Conservation (phyloP, 108 stramenopile genomes). For the Fragilaria radians region DNA sequence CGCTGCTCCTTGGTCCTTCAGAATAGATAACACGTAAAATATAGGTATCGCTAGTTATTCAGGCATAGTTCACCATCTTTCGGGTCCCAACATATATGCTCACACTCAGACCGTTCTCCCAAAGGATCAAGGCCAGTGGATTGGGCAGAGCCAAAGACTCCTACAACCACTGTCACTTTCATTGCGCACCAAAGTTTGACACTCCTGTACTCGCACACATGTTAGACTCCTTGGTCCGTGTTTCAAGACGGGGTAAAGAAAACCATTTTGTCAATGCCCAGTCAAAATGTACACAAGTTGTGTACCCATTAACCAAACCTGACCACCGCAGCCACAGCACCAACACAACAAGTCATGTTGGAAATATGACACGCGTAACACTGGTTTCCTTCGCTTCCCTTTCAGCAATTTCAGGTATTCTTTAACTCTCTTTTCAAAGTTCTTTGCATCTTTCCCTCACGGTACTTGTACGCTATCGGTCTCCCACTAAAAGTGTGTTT, state of each 20-base stretch:
- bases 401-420: constrained; percentile 97
- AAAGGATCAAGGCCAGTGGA: constrained; percentile 84
- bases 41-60: too few species aligned
- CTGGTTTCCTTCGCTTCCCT: constrained; percentile 92
- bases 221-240: constrained; percentile 97
- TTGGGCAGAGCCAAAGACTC: constrained; percentile 48
- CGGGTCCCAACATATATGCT: constrained; percentile 92
- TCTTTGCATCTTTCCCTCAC: constrained; percentile 94
- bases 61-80: constrained; percentile 98
- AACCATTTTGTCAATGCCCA: constrained; percentile 57
- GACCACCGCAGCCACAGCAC: constrained; percentile 56
- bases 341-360: constrained; percentile 40
- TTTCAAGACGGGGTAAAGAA: constrained; percentile 94
- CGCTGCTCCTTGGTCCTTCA: too few species aligned
- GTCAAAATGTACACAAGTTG: constrained; percentile 33
- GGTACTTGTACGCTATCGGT: constrained; percentile 95
- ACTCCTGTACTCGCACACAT: constrained; percentile 89
- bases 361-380: constrained; percentile 54
- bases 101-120: constrained; percentile 90
- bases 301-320: constrained; percentile 35
- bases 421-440: constrained; percentile 99
- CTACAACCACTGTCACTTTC: constrained; percentile 87
- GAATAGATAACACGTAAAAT: too few species aligned
- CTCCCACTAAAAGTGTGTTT: constrained; percentile 92
- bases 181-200: constrained; percentile 85